Evolutionary conservation across 106 monocot genomes (phyloP), one percentile per base, ranked within the genome.

Genomic region (Acanthochlamys bracteata): DNA sequence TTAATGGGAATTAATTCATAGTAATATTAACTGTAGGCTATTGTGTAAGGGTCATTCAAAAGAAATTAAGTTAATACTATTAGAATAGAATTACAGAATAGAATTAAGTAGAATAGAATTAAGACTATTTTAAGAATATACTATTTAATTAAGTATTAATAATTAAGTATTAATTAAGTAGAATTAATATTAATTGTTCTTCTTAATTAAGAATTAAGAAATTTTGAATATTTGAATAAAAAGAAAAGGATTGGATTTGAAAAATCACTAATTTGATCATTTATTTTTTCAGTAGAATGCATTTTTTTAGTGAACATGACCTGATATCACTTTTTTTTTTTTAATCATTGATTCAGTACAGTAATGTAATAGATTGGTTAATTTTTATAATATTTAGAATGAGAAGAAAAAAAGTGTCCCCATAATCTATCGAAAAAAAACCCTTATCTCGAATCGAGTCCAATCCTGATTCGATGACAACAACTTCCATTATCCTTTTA

Each of bases 401-500:
- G n/a, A n/a, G n/a, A n/a, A n/a, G n/a, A 16, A 55, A 55, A 55
- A 55, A 55, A 4, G 10, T n/a, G 6, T 16, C 55, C 21, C 45
- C 55, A 55, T 20, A 4, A 11, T 55, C 55, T 55, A 55, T 46
- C 55, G 14, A 20, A 55, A 55, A 55, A n/a, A 55, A 55, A 55
- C 16, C 55, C 55, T 55, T 55, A 8, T 20, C 21, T 55, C 21
- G 7, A 8, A 7, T 55, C n/a, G 10, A n/a, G n/a, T n/a, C n/a
- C n/a, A 55, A n/a, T 55, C 21, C 21, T 20, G 14, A 55, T 55
- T 20, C 55, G 10, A 55, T n/a, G 55, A 55, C 55, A 55, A 20
- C 55, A 55, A 55, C 55, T 55, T 55, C 55, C 55, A 55, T 11
- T 55, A 55, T 55, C 55, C 55, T 55, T 55, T 55, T 55, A n/a